phyloP scores from a whole-genome alignment of 1,284 basidiomycete genomes.

The Schizophyllum amplum region DNA sequence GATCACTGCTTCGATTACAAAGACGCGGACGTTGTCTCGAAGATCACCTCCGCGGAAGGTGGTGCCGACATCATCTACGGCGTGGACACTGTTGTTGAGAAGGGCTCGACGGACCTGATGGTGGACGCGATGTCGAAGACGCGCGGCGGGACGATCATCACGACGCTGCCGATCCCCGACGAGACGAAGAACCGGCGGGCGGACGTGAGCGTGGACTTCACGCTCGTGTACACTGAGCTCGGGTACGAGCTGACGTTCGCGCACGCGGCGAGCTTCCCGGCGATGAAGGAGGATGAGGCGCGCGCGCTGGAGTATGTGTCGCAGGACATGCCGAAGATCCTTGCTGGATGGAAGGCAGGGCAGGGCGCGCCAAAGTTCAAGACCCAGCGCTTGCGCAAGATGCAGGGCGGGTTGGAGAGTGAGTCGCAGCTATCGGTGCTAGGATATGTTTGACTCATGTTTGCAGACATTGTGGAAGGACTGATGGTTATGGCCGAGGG shows the following conservation, averaged over 20 bases:
- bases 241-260: conserved; percentile 4
- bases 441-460: neutral
- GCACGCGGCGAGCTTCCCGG: neutral
- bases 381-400: conserved; percentile 1
- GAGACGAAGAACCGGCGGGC: conserved; percentile 1
- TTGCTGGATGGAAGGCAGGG: conserved; percentile 4
- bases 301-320: conserved; percentile 3
- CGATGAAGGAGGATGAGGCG: conserved; percentile 1
- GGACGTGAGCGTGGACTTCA: conserved; percentile 8
- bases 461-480: neutral
- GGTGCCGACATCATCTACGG: neutral
- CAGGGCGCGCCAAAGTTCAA: conserved; percentile 1
- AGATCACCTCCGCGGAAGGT: conserved; percentile 11
- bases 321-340: conserved; percentile 1
- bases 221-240: conserved; percentile 15
- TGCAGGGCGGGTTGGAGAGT: conserved; percentile 3
- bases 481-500: neutral
- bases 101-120: neutral
- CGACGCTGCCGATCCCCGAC: conserved; percentile 7
- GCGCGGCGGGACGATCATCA: conserved; percentile 8
- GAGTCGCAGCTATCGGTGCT: neutral
- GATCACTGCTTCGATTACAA: conserved; percentile 27
- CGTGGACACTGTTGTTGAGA: conserved; percentile 3
- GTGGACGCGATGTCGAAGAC: conserved; percentile 9
- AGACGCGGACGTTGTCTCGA: conserved; percentile 16